Evolutionary conservation across 2,329 filamentous ascomycete genomes (phyloP), one percentile per base, ranked within the genome.

Genomic region (Botrytis paeoniae): DNA sequence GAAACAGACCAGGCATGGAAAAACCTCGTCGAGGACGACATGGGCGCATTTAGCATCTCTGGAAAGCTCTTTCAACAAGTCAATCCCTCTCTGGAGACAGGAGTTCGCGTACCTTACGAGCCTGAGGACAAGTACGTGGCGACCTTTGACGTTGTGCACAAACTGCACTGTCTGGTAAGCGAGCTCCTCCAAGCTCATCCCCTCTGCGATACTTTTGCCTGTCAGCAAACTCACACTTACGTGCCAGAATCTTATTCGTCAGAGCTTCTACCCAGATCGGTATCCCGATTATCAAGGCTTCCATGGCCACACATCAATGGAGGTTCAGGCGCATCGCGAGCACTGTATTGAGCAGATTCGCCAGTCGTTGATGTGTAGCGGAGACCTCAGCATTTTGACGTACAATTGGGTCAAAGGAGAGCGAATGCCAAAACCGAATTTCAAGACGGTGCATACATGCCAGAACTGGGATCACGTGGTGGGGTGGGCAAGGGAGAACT

Each of bases 371-470:
- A 48, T 37, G 64, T 54, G 64, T 48, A 29, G 41, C 35, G 64
- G 64, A n/a, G 64, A 66, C 43, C 25, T 66, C 25, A 20, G 25
- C n/a, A 32, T 54, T 32, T 29, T 54, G 16, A 66, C 64, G 22
- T 66, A 45, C 64, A 66, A 54, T 51, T 66, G 64, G 64, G n/a
- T 48, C n/a, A 45, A 66, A 45, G 64, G 41, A 32, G 41, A 66
- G n/a, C 41, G n/a, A 48, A 51, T 66, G 41, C 64, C 64, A 66
- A 66, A 66, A 22, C 39, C 64, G 16, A 66, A 51, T 22, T 66
- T 66, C 45, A 66, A 48, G 41, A 66, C 25, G 22, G 35, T 35
- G 6, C 43, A 66, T 35, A 14, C 22, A n/a, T 66, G 64, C 41
- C 64, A 66, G 35, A 48, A 48, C 18, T 45, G n/a, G 41, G n/a